Evolutionary conservation across 176 grass and related monocot species (phyloP), one percentile per base, ranked within the genome.

Genomic region (Zea mays): DNA sequence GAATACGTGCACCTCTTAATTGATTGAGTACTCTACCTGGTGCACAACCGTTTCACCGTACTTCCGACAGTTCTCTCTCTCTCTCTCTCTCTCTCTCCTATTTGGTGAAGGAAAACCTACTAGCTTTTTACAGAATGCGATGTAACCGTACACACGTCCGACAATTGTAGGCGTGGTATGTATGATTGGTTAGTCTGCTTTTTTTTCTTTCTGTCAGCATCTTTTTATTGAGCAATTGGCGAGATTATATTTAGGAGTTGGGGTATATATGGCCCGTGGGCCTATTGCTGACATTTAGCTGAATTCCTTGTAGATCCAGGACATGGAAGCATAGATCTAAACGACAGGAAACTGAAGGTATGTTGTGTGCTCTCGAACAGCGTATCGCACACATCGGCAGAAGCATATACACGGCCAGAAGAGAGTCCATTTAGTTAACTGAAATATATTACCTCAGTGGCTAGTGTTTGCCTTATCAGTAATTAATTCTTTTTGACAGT

Each of bases 341-440:
- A 39, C 8, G 56, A 40, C 83, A 92, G 80, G 60, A 86, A 37
- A 69, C 21, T 83, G 40, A 83, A 88, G 86, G 90, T 92, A 4
- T 39, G 35, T 13, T 39, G 35, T 17, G 74, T 58, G 77, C 19
- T 71, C 67, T 72, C 3, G 49, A 14, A 68, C 8, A 69, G 6
- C 14, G 56, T 4, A 9, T 65, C 40, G n/a, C 75, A 58, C 59
- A 11, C n/a, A 73, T 67, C 33, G 39, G 14, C 11, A 72, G 14
- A 43, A 52, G 15, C 48, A 58, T 66, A 52, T n/a, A 3, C 51
- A 55, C 6, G 51, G 14, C 5, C 6, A 47, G 6, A 57, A 75
- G 15, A 63, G 27, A 27, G 27, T 27, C 27, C 1, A 27, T 27
- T 27, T 27, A 27, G 27, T 27, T 27, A 27, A 27, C 27, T 27